Evolutionary conservation across 1,139 yeast genomes (phyloP).

Genomic region (Saccharomyces hybrid): DNA sequence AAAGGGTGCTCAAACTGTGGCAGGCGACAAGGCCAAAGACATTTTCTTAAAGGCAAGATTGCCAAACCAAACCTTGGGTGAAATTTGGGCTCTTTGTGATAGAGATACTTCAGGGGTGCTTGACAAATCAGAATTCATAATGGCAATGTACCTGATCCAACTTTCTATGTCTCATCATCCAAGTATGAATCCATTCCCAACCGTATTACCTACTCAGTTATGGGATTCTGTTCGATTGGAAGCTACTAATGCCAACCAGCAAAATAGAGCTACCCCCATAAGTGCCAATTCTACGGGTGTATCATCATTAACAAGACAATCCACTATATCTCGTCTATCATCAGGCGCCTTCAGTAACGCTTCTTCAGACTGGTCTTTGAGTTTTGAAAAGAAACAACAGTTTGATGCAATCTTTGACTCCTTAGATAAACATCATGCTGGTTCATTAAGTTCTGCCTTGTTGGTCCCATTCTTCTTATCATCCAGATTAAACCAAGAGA

Average conservation of each 20-base stretch:
- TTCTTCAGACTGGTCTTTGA: conserved; percentile 62
- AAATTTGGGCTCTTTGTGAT: conserved; percentile 85
- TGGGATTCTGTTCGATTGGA: conserved; percentile 46
- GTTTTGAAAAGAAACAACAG: conserved; percentile 64
- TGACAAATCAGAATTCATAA: conserved; percentile 64
- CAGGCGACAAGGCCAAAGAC: conserved; percentile 72
- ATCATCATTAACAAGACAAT: conserved; percentile 24
- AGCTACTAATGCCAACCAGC: conserved; percentile 49
- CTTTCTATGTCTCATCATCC: conserved; percentile 64
- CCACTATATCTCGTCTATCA: conserved; percentile 27
- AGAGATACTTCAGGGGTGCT: conserved; percentile 64
- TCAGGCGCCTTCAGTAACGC: conserved; percentile 44
- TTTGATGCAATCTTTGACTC: conserved; percentile 72
- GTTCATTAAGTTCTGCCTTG: conserved; percentile 64
- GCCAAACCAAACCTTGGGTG: conserved; percentile 68
- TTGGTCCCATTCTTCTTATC: conserved; percentile 87
- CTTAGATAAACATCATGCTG: conserved; percentile 58
- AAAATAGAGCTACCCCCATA: conserved; percentile 41
- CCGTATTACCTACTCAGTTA: conserved; percentile 54
- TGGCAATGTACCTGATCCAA: conserved; percentile 94
- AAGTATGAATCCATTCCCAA: conserved; percentile 60
- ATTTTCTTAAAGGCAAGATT: conserved; percentile 84
- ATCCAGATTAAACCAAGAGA: conserved; percentile 77
- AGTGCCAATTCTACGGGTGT: conserved; percentile 32
- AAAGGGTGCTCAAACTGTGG: conserved; percentile 42